Base-by-base conservation (phyloP, 805 yeast species). In the Saccharomyces cerevisiae region DNA sequence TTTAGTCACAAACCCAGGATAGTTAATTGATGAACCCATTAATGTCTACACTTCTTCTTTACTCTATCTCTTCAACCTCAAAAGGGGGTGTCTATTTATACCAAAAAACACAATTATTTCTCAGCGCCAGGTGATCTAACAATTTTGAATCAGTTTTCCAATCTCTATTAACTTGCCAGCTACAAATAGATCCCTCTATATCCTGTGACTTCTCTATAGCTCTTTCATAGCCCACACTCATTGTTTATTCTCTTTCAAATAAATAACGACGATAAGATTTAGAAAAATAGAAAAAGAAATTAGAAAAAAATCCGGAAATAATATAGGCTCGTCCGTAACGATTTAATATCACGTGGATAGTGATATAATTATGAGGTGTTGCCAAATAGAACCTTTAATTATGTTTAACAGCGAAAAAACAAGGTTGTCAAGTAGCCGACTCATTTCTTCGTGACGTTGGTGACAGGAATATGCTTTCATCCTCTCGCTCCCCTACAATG, bases 21-120 rank as follows among this genome's bases (percentile, higher is more conserved):
- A 59, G 29, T 59, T 57, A 41, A 59, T 59, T 8, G 62, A 59
- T 26, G 62, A 59, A 9, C 62, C 62, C 62, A 59, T 59, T 22
- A 17, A 41, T 27, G 5, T 22, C 30, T 46, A 21, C 17, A 28
- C 30, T 46, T 28, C 48, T 26, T 26, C 30, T 46, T 46, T 22
- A 17, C 29, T 14, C 13, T 26, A 22, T 46, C 48, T 46, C 43
- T 36, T 36, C 43, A n/a, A 36, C 43, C 43, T 36, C 22, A 17
- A 36, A 36, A 36, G 43, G 43, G 43, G 43, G 43, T 36, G 43
- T 36, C 6, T 36, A 9, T 36, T 21, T 36, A 5, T 17, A 36
- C 43, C 10, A 36, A 36, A 36, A 36, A 21, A 10, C 43, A 36
- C 3, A 8, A 0, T 17, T 36, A 21, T 36, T 36, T 21, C 31